A percentile compares a stretch with the other conserved stretches of the same genome.
These are phyloP conservation scores for Hylodesmum podocarpum DNA, from an alignment of 306 rosid species.

Conservation along the genomic window DNA sequence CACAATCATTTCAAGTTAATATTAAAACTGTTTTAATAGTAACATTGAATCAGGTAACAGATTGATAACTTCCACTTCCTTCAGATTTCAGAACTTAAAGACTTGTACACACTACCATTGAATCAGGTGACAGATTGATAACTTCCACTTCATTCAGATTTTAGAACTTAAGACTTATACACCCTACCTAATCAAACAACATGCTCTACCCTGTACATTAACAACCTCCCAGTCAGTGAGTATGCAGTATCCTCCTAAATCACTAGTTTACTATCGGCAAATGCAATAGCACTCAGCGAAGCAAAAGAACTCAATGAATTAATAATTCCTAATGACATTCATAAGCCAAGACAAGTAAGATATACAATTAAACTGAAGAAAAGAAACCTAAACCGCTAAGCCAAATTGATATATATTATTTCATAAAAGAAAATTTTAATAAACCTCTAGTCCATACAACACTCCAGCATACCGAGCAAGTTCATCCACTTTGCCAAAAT, in stretches of 20 bases:
- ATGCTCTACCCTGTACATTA: neutral
- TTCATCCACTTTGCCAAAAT: slow-evolving; percentile 13
- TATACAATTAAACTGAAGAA: neutral
- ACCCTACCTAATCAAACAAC: neutral
- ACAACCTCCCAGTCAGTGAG: neutral
- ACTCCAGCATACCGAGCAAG: slow-evolving; percentile 26
- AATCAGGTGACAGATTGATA: neutral
- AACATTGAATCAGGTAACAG: neutral
- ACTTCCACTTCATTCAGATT: neutral
- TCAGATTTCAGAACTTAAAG: neutral
- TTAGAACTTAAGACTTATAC: neutral
- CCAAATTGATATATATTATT: slow-evolving; percentile 5
- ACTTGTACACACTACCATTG: neutral
- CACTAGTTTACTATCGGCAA: neutral
- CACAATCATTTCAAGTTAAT: neutral
- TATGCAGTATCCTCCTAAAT: neutral
- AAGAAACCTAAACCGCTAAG: neutral
- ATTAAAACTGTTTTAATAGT: neutral
- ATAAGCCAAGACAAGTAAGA: neutral
- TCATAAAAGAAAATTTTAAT: neutral
- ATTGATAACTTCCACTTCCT: neutral
- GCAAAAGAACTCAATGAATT: neutral
- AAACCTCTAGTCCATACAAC: slow-evolving; percentile 30
- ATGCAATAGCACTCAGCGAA: neutral
- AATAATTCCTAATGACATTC: slow-evolving; percentile 3